phyloP scores from a whole-genome alignment of 352 stramenopile species.

The Globisporangium perplexum region DNA sequence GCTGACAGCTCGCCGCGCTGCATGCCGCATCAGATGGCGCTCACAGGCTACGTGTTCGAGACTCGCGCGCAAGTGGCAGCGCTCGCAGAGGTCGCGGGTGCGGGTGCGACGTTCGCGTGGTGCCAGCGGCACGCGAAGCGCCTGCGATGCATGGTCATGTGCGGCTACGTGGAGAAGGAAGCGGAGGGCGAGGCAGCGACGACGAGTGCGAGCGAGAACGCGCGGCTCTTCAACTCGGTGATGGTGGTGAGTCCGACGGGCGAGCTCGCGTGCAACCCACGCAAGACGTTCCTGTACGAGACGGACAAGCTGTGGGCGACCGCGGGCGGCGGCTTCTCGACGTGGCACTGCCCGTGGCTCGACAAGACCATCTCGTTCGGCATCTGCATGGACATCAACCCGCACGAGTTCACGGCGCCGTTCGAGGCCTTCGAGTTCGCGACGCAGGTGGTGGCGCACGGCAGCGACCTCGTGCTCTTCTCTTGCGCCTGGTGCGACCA shows the following conservation, averaged over 20 bases:
- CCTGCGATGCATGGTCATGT: conserved; percentile 60
- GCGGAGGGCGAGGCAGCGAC: conserved; percentile 4
- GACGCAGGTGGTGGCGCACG: conserved; percentile 31
- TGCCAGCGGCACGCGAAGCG: conserved; percentile 56
- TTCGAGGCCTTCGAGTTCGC: conserved; percentile 75
- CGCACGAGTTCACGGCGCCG: conserved; percentile 65
- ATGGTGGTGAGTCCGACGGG: conserved; percentile 69
- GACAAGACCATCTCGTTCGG: conserved; percentile 75
- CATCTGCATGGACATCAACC: conserved; percentile 91
- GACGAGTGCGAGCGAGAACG: no score
- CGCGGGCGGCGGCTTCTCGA: conserved; percentile 46
- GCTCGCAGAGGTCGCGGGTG: conserved; percentile 52
- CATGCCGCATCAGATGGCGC: conserved; percentile 62
- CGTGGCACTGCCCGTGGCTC: conserved; percentile 75
- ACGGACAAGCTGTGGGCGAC: conserved; percentile 81
- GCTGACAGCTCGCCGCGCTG: not conserved
- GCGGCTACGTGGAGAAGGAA: conserved; percentile 57
- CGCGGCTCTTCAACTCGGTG: conserved; percentile 78
- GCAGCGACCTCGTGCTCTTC: conserved; percentile 75
- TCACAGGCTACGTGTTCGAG: conserved; percentile 79
- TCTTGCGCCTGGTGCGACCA: conserved; percentile 81
- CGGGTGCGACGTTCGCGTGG: conserved; percentile 61
- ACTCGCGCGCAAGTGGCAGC: conserved; percentile 42
- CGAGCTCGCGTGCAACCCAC: conserved; percentile 60
- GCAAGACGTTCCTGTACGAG: conserved; percentile 83